phyloP scores from a whole-genome alignment of 257 asterid genomes.

The Penstemon eatonii region DNA sequence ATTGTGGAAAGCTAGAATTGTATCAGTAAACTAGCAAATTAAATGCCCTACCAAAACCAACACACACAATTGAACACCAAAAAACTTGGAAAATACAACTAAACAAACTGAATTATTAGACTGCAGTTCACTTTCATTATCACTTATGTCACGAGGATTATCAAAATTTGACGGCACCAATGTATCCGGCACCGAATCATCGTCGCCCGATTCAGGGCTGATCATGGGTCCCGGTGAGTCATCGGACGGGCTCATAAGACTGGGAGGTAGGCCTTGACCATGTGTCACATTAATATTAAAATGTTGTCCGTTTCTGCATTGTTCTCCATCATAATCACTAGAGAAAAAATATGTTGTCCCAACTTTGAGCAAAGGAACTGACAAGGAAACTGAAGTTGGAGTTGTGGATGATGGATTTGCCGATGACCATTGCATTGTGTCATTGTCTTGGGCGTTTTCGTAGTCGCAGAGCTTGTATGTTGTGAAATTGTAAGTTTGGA shows the following conservation, averaged over 20 bases:
- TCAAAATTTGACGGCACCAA: slow-evolving; percentile 72
- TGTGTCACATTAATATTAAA: slow-evolving; percentile 56
- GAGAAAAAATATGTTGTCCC: slow-evolving; percentile 78
- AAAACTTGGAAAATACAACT: slow-evolving; percentile 20
- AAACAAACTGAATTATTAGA: slow-evolving; percentile 42
- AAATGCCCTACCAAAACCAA: slow-evolving; percentile 35
- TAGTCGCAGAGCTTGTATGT: slow-evolving; percentile 58
- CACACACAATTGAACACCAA: slow-evolving; percentile 36
- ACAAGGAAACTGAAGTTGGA: slow-evolving; percentile 38
- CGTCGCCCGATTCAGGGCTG: slow-evolving; percentile 53
- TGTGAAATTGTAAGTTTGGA: slow-evolving; percentile 71
- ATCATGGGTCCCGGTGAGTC: slow-evolving; percentile 52
- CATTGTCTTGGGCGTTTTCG: slow-evolving; percentile 47
- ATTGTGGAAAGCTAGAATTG: no score
- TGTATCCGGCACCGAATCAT: slow-evolving; percentile 69
- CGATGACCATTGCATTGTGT: slow-evolving; percentile 64
- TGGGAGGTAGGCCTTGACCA: slow-evolving; percentile 72
- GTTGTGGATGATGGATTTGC: slow-evolving; percentile 63
- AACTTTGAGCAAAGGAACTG: slow-evolving; percentile 55
- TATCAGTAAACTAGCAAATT: slow-evolving; percentile 27
- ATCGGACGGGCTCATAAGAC: slow-evolving; percentile 38
- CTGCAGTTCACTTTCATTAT: slow-evolving; percentile 28
- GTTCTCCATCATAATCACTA: slow-evolving; percentile 84
- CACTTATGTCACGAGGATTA: slow-evolving; percentile 53
- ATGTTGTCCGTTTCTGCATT: slow-evolving; percentile 65